phyloP scores from a whole-genome alignment of 1,139 yeast species.

The Sugiyamaella xylanicola region DNA sequence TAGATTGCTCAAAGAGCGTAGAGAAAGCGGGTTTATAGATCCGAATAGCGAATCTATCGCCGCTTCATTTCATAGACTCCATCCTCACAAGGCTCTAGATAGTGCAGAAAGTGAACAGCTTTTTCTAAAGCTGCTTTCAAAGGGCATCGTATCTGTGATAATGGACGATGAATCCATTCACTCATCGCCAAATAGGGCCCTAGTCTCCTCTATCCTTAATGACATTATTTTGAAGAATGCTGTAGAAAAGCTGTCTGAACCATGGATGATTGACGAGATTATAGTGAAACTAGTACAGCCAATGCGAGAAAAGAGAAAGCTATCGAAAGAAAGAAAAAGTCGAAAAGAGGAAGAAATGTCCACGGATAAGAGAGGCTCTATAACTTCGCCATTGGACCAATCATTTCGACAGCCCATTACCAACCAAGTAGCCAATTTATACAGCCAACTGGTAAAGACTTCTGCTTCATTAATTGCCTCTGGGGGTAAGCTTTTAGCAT shows the following conservation, averaged over 20 bases:
- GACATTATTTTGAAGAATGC: constrained; percentile 47
- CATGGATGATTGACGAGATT: constrained; percentile 50
- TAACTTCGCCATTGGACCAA: neutral
- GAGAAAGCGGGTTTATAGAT: constrained; percentile 21
- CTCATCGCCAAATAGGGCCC: constrained; percentile 45
- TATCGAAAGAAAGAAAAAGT: constrained; percentile 5
- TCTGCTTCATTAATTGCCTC: constrained; percentile 25
- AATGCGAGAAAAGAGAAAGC: constrained; percentile 5
- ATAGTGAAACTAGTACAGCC: constrained; percentile 37
- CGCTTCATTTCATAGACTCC: constrained; percentile 42
- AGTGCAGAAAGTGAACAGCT: constrained; percentile 33
- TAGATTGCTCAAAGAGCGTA: constrained; percentile 33
- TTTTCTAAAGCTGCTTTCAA: constrained; percentile 44
- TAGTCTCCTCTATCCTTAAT: constrained; percentile 46
- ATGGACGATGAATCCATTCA: constrained; percentile 47
- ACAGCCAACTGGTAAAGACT: constrained; percentile 21
- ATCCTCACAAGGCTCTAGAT: constrained; percentile 56
- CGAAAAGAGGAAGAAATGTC: neutral
- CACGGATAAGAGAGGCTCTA: neutral
- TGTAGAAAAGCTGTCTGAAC: constrained; percentile 49
- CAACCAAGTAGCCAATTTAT: constrained; percentile 25
- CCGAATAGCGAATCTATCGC: constrained; percentile 39
- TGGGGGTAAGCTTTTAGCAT: constrained; percentile 31
- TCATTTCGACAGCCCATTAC: constrained; percentile 18
- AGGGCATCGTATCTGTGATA: constrained; percentile 41